These are phyloP conservation scores for Phytophthora sojae DNA, from an alignment of 352 stramenopile species.

Conservation along the genomic window DNA sequence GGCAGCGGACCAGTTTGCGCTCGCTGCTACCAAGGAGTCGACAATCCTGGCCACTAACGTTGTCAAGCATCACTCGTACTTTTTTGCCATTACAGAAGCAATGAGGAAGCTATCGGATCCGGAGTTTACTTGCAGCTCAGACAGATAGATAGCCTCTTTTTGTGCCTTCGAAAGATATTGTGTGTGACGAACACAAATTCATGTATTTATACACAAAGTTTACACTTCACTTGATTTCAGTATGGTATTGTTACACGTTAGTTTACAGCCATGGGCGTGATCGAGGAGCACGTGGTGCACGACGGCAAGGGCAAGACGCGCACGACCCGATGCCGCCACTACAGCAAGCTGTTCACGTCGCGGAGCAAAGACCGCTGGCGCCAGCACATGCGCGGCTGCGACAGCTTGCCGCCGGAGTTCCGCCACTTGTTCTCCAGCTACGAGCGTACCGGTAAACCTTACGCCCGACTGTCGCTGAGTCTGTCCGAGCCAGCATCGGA, in stretches of 20 bases:
- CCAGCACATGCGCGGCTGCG: slow-evolving; percentile 29
- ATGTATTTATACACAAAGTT: neutral
- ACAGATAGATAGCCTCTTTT: too few relatives aligned
- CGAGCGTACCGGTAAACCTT: slow-evolving; percentile 12
- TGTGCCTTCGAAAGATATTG: too few relatives aligned
- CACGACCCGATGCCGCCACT: slow-evolving; percentile 28
- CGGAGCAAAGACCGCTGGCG: slow-evolving; percentile 30
- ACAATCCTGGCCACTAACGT: neutral
- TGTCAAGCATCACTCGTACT: neutral
- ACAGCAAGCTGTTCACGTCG: slow-evolving; percentile 26
- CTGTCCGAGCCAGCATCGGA: slow-evolving; percentile 2
- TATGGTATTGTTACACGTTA: neutral
- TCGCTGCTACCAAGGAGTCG: neutral
- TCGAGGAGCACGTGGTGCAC: slow-evolving; percentile 32
- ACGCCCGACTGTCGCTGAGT: slow-evolving; percentile 9
- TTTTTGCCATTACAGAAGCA: neutral
- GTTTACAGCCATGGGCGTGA: slow-evolving; percentile 5
- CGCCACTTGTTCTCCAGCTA: slow-evolving; percentile 11
- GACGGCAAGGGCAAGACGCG: slow-evolving; percentile 24
- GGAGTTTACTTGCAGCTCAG: neutral
- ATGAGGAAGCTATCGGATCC: neutral
- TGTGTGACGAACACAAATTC: neutral
- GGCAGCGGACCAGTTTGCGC: slow-evolving; percentile 33
- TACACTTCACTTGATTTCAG: neutral
- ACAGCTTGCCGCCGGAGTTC: slow-evolving; percentile 17